phyloP scores from a whole-genome alignment of 2,329 filamentous ascomycete genomes.

The Colletotrichum tanaceti region DNA sequence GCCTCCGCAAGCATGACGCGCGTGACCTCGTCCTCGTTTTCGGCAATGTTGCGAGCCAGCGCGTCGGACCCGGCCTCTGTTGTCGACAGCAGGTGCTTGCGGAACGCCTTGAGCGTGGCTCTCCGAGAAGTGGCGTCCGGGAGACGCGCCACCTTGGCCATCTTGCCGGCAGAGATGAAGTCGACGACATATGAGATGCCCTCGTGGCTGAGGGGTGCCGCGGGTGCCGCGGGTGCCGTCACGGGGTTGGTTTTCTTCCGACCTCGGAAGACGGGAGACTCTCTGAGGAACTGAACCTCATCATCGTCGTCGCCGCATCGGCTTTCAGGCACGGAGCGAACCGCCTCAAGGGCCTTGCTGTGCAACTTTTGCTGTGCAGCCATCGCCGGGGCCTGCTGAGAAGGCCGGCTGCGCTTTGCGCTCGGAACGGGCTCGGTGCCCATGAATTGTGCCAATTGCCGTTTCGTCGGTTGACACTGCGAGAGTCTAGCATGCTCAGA shows the following conservation, averaged over 20 bases:
- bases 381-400: accelerated
- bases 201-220: neutral
- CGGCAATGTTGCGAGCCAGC: neutral
- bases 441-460: neutral
- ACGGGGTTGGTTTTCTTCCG: neutral
- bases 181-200: neutral
- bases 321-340: neutral
- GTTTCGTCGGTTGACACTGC: neutral
- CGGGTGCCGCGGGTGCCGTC: neutral
- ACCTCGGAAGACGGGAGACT: neutral
- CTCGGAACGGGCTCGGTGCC: neutral
- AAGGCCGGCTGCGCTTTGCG: neutral
- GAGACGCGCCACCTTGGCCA: neutral
- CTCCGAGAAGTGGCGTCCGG: neutral
- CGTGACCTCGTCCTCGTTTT: neutral
- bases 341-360: too few species aligned
- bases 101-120: neutral
- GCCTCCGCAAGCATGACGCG: slow-evolving; percentile 13
- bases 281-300: slow-evolving; percentile 2
- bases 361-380: neutral
- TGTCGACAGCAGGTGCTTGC: neutral
- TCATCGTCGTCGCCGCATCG: neutral
- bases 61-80: neutral
- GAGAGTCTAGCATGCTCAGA: accelerated
- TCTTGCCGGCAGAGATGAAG: neutral